Evolutionary conservation across 2,329 filamentous ascomycete genomes (phyloP).

Genomic region (Chaetomium sp.): DNA sequence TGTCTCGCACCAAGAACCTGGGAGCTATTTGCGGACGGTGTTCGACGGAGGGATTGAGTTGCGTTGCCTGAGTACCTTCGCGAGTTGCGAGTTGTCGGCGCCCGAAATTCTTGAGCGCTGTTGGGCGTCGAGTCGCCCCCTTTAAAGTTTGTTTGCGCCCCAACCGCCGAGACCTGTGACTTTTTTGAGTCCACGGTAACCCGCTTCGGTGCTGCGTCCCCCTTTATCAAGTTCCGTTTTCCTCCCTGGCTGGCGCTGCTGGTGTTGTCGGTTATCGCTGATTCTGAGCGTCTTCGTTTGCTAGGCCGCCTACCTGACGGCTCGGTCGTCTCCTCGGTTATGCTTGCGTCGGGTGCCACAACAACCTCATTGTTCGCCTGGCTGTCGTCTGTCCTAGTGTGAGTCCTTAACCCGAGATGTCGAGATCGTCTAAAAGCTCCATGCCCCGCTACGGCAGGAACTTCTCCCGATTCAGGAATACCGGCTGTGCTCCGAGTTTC

Average conservation of each 20-base stretch:
- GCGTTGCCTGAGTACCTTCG: background rate
- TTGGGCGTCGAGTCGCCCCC: too few species aligned
- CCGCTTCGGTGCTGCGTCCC: background rate
- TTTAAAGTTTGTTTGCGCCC: too few species aligned
- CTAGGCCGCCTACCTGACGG: background rate
- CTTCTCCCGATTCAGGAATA: background rate
- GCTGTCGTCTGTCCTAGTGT: background rate
- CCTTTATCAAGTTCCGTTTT: background rate
- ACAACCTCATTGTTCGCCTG: background rate
- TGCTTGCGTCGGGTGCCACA: background rate
- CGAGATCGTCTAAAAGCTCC: background rate
- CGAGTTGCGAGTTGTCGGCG: background rate
- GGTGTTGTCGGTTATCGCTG: background rate
- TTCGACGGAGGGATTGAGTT: background rate
- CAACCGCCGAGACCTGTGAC: too few species aligned
- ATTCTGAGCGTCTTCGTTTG: constrained; percentile 8
- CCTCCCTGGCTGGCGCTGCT: background rate
- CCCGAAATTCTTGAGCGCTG: background rate
- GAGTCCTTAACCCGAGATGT: background rate
- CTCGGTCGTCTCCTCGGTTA: background rate
- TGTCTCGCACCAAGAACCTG: background rate
- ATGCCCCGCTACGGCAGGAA: background rate
- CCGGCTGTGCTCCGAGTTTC: constrained; percentile 12
- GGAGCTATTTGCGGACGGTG: background rate
- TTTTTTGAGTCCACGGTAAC: background rate